Percentiles rank a stretch among this genome's conserved stretches.
Evolutionary conservation across 2,329 filamentous ascomycete species (phyloP).

Genomic region (Colletotrichum sp.): DNA sequence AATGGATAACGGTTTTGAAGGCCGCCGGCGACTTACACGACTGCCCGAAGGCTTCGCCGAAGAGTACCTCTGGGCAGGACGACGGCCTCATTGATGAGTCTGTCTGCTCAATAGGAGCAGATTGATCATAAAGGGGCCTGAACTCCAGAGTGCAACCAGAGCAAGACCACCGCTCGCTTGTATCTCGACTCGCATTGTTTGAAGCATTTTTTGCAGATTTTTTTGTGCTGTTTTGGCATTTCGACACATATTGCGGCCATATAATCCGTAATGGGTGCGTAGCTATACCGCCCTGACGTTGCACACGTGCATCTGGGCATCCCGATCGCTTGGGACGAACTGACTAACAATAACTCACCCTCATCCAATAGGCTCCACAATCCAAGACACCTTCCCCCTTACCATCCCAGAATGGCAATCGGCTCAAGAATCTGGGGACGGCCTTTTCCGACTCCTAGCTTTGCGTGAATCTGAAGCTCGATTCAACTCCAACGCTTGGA

Average conservation of each 20-base stretch:
- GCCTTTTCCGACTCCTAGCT: constrained; percentile 29
- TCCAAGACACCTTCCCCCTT: constrained; percentile 16
- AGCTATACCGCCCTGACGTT: background rate
- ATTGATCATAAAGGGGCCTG: background rate
- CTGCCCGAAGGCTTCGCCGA: constrained; percentile 18
- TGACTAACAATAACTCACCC: background rate
- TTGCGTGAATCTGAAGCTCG: constrained; percentile 26
- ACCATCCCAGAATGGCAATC: constrained; percentile 26
- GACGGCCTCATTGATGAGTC: background rate
- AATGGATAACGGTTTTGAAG: background rate
- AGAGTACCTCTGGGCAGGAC: background rate
- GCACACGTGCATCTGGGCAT: background rate
- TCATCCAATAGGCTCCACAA: constrained; percentile 1
- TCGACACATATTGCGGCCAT: background rate
- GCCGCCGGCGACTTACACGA: constrained; percentile 15
- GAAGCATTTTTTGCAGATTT: background rate
- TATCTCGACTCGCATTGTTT: background rate
- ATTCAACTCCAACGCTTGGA: constrained; percentile 31
- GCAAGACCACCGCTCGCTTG: background rate
- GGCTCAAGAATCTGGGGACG: constrained; percentile 26
- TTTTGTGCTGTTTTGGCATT: background rate
- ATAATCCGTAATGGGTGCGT: constrained; percentile 15
- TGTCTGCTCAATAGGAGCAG: background rate
- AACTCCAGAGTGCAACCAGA: background rate
- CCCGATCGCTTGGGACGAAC: background rate